Evolutionary conservation across 2,329 filamentous ascomycete genomes (phyloP).

Genomic region (Aureobasidium pullulans): DNA sequence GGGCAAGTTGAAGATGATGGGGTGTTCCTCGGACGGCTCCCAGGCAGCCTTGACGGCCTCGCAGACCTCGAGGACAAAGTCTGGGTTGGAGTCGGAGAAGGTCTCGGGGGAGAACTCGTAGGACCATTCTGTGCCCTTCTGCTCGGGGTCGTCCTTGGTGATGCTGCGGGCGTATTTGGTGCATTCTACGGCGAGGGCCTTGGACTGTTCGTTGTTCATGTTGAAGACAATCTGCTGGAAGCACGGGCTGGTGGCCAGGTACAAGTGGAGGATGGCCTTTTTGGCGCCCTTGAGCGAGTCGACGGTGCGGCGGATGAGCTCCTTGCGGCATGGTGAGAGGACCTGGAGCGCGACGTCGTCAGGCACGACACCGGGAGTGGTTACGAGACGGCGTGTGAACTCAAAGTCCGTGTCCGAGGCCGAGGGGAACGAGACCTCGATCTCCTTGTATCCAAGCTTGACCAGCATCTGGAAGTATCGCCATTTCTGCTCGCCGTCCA

Average conservation of each 20-base stretch:
- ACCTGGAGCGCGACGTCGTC: constrained; percentile 91
- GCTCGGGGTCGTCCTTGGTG: constrained; percentile 67
- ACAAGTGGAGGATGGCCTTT: constrained; percentile 91
- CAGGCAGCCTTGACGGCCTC: constrained; percentile 91
- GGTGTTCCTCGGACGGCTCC: constrained; percentile 70
- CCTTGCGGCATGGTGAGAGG: constrained; percentile 81
- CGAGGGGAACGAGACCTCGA: constrained; percentile 91
- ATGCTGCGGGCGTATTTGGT: constrained; percentile 79
- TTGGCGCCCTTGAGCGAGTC: constrained; percentile 83
- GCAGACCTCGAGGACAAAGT: constrained; percentile 76
- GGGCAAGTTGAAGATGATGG: constrained; percentile 93
- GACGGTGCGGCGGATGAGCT: constrained; percentile 83
- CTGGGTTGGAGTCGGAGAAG: constrained; percentile 83
- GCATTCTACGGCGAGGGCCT: constrained; percentile 78
- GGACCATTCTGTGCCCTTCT: constrained; percentile 57
- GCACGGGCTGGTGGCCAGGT: constrained; percentile 91
- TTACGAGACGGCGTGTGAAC: constrained; percentile 79
- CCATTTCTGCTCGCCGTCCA: constrained; percentile 96
- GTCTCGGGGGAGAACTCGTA: constrained; percentile 82
- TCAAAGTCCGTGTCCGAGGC: constrained; percentile 94
- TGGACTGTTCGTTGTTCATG: constrained; percentile 72
- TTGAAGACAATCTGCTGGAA: constrained; percentile 89
- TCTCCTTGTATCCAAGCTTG: constrained; percentile 92
- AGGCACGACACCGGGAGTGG: constrained; percentile 74
- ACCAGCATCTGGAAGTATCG: constrained; percentile 90